Percentiles rank a stretch among this genome's conserved stretches.
These are phyloP conservation scores for Achlya hypogyna DNA, from an alignment of 352 stramenopile genomes.

Conservation along the genomic window DNA sequence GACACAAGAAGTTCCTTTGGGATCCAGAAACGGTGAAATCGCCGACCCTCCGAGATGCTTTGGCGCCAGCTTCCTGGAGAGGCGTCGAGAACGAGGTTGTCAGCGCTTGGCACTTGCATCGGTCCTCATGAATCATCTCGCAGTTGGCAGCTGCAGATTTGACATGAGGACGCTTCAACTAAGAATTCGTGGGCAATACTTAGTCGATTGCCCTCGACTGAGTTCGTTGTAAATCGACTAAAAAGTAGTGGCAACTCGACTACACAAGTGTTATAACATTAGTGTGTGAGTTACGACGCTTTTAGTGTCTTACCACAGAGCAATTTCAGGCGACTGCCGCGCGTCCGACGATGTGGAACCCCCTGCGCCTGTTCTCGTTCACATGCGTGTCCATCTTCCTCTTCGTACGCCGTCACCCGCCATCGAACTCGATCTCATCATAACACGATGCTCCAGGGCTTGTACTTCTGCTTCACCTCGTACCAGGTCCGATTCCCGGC, in stretches of 20 bases:
- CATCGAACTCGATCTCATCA: not conserved
- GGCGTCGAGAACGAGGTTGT: too few relatives aligned
- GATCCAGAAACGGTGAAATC: not conserved
- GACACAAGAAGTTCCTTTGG: too few relatives aligned
- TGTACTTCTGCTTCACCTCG: constrained; percentile 7
- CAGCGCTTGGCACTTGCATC: too few relatives aligned
- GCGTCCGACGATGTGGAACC: not conserved
- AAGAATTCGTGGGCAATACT: too few relatives aligned
- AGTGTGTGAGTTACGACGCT: too few relatives aligned
- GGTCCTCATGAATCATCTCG: too few relatives aligned
- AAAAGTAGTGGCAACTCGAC: not conserved
- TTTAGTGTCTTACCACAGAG: not conserved
- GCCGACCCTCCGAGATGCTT: too few relatives aligned
- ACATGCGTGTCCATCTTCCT: constrained; percentile 13
- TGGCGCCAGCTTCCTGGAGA: too few relatives aligned
- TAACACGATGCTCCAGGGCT: not conserved
- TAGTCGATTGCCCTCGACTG: too few relatives aligned
- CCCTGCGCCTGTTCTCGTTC: not conserved
- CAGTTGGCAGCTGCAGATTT: too few relatives aligned
- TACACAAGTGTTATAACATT: not conserved
- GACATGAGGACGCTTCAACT: too few relatives aligned
- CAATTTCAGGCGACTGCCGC: not conserved
- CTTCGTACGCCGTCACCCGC: not conserved
- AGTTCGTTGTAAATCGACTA: too few relatives aligned
- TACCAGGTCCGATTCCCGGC: not conserved